Conservation (phyloP, 75 land plant genomes). For the Pinus taeda region DNA sequence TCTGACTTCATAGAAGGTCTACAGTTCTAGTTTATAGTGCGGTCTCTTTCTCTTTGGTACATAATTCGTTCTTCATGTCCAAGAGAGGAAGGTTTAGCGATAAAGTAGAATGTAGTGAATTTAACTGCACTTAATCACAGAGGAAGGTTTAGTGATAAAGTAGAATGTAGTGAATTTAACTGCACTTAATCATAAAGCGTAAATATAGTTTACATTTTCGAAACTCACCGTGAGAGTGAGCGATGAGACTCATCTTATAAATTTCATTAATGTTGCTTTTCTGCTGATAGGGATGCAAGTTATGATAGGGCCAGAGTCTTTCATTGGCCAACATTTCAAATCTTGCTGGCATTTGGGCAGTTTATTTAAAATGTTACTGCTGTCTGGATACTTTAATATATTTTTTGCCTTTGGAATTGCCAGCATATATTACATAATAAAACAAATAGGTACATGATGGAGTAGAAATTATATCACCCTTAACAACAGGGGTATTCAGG, state of each 20-base stretch:
- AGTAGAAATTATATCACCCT: too few relatives aligned
- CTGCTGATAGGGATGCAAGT: neutral
- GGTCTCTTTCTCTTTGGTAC: neutral
- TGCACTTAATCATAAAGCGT: neutral
- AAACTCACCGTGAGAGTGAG: neutral
- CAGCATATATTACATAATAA: too few relatives aligned
- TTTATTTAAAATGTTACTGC: neutral
- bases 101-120: neutral
- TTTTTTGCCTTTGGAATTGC: too few relatives aligned
- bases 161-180: neutral
- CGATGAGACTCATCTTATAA: neutral
- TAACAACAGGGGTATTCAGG: too few relatives aligned
- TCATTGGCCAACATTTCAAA: neutral
- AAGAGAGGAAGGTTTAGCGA: neutral
- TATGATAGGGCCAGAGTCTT: neutral
- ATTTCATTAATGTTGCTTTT: neutral
- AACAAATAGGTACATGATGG: too few relatives aligned
- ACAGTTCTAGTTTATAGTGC: neutral
- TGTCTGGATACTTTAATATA: too few relatives aligned
- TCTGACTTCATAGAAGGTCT: neutral
- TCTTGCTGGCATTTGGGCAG: neutral
- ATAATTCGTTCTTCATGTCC: neutral
- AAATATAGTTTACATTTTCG: neutral
- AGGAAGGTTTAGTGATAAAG: neutral
- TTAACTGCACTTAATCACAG: neutral